Evolutionary conservation across 2,329 filamentous ascomycete species (phyloP), one percentile per base, ranked within the genome.

Genomic region (Neodidymelliopsis sp.): DNA sequence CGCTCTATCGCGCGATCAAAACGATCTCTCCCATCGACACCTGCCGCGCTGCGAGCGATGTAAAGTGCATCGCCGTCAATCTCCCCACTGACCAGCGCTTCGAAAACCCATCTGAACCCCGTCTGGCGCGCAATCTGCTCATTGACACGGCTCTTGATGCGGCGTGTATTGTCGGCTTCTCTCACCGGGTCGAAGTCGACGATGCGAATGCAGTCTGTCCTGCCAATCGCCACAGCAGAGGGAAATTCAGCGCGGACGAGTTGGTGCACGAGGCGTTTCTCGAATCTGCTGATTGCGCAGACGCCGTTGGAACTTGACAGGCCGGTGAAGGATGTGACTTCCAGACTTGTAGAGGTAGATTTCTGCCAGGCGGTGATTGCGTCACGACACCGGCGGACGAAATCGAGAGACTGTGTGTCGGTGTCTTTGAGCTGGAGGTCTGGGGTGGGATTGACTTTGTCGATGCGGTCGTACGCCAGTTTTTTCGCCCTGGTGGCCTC

Each of bases 201-300:
- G 35, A 80, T 71, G 19, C 75, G 71, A 9, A 81, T 72, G 44
- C 70, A 76, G 28, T 75, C 74, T 48, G 67, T 67, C 40, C 72
- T 73, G 28, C 70, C 69, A 15, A 79, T 58, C n/a, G 74, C 73
- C 9, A 76, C 67, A 9, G 78, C 65, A 7, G 75, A 62, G 1
- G 79, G 78, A 36, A 78, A 89, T 56, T 88, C 85, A 11, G 78
- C 79, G 10, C 83, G 78, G n/a, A 89, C 78, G 10, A 88, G 74
- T 58, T 88, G 85, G 62, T 89, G 83, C 1, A 89, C 78, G 5
- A 89, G 75, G 24, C 84, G 78, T 65, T 85, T 84, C 63, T 89
- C 85, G 58, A 82, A 88, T 0, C 79, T 60, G 12, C 54, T 67
- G 11, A 74, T 70, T 13, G 48, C 53, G 13, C 49, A 53, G 2